Base-by-base conservation (phyloP, 148 eudicot genomes). In the Cornus florida region DNA sequence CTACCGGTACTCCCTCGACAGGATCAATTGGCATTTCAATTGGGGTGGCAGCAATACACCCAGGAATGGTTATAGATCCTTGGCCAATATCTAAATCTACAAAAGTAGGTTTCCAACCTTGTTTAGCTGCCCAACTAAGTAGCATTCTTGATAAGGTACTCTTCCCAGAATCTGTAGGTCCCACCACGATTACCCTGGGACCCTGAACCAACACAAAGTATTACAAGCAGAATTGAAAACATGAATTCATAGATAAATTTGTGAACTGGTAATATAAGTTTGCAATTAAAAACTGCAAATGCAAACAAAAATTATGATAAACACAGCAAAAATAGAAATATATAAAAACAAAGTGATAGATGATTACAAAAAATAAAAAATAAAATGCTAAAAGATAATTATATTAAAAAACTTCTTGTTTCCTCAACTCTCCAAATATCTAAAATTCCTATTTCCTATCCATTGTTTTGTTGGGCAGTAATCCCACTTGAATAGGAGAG, bases 111-210 rank as follows among this genome's bases (percentile, higher is more conserved):
- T 96, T 96, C 99, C 99, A 96, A 22, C 97, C 97, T 74, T 92
- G 99, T 86, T 96, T 96, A 79, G 99, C 94, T 38, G 97, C 95
- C 99, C 99, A 96, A 77, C 98, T 96, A 81, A 96, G 98, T 82
- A 96, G 97, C 98, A 96, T 96, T 83, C 92, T 90, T 56, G 98
- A 85, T 85, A 93, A 86, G 70, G 93, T 89, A 83, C 98, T 96
- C 91, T 96, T 96, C 75, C 99, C 98, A 38, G 97, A 93, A 83
- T 93, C 99, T 66, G 98, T 89, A 66, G 99, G 99, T 68, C 99
- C 99, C 75, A 96, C 99, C 83, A 93, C 98, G 76, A 96, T 89
- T 75, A 96, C 97, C 80, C 93, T 84, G 59, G 99, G 99, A 46
- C 98, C 99, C 99, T 95, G 79, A 53, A 76, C n/a, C 75, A 80